A percentile compares a stretch with the other conserved stretches of the same genome.
phyloP scores from a whole-genome alignment of 1,284 basidiomycete genomes.

The Cutaneotrichosporon dermatis region DNA sequence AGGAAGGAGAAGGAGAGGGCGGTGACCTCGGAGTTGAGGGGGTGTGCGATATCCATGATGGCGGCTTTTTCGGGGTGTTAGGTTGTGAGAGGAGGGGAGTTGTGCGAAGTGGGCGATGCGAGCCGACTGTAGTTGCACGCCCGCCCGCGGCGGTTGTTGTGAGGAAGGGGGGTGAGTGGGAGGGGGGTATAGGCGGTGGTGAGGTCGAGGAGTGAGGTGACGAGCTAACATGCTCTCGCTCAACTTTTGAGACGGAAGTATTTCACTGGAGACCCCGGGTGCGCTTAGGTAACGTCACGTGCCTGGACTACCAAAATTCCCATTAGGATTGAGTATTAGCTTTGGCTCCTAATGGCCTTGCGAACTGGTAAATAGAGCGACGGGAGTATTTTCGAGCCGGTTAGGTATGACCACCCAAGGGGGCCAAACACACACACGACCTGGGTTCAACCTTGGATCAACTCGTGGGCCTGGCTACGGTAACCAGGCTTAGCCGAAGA shows the following conservation, averaged over 20 bases:
- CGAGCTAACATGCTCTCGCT: neutral
- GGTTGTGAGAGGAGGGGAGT: neutral
- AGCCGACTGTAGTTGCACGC: slow-evolving; percentile 8
- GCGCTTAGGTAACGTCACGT: neutral
- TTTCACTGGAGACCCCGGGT: neutral
- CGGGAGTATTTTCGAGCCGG: no score
- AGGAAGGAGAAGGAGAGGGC: slow-evolving; percentile 94
- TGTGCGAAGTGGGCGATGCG: slow-evolving; percentile 10
- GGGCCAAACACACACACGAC: no score
- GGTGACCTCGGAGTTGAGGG: slow-evolving; percentile 76
- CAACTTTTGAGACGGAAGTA: slow-evolving; percentile 5
- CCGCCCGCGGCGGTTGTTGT: slow-evolving; percentile 1
- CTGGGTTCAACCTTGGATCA: no score
- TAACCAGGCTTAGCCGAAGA: no score
- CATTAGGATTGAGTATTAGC: no score
- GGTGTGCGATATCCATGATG: slow-evolving; percentile 86
- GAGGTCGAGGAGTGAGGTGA: no score
- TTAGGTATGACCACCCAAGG: no score
- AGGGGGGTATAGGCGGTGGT: neutral
- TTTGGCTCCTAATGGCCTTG: no score
- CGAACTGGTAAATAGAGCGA: no score
- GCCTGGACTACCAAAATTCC: no score
- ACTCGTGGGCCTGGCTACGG: no score
- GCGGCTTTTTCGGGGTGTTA: neutral
- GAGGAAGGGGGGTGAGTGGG: neutral